These are phyloP conservation scores for Sporisorium graminicola DNA, from an alignment of 1,284 basidiomycete genomes.

Conservation along the genomic window DNA sequence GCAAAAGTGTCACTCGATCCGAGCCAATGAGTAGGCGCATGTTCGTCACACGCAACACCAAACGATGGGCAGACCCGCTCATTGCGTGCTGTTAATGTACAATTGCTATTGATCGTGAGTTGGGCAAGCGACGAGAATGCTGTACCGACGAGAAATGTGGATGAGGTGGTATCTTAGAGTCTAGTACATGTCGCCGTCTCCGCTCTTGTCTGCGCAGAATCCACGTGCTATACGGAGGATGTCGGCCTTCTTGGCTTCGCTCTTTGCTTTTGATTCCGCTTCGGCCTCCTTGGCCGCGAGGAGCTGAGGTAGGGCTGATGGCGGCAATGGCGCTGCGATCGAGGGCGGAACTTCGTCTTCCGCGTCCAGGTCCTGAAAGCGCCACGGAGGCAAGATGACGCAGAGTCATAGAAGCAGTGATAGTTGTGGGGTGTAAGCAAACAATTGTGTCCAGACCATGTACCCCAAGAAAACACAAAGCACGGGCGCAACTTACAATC, in stretches of 20 bases:
- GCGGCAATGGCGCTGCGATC: constrained; percentile 58
- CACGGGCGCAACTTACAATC: constrained; percentile 79
- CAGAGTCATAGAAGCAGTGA: not conserved
- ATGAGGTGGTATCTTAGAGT: constrained; percentile 14
- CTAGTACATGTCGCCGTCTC: constrained; percentile 67
- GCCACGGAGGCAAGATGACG: not conserved
- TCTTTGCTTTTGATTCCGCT: constrained; percentile 56
- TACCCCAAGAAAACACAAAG: not conserved
- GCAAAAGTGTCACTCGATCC: not conserved
- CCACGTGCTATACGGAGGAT: constrained; percentile 58
- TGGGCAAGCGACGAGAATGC: not conserved
- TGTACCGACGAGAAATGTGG: constrained; percentile 5
- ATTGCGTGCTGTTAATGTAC: constrained; percentile 33
- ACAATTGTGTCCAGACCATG: not conserved
- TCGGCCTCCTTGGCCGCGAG: constrained; percentile 58
- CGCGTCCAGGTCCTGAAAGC: constrained; percentile 58
- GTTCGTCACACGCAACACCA: not conserved
- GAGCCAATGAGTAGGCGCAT: not conserved
- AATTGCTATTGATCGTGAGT: constrained; percentile 10
- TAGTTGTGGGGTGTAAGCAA: not conserved
- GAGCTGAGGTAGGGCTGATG: constrained; percentile 55
- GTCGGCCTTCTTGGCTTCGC: constrained; percentile 60
- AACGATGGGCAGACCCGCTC: not conserved
- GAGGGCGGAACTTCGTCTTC: constrained; percentile 65
- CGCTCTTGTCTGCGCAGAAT: constrained; percentile 66